These are phyloP conservation scores for Sclerotinia trifoliorum DNA, from an alignment of 2,329 filamentous ascomycete genomes.

Conservation along the genomic window DNA sequence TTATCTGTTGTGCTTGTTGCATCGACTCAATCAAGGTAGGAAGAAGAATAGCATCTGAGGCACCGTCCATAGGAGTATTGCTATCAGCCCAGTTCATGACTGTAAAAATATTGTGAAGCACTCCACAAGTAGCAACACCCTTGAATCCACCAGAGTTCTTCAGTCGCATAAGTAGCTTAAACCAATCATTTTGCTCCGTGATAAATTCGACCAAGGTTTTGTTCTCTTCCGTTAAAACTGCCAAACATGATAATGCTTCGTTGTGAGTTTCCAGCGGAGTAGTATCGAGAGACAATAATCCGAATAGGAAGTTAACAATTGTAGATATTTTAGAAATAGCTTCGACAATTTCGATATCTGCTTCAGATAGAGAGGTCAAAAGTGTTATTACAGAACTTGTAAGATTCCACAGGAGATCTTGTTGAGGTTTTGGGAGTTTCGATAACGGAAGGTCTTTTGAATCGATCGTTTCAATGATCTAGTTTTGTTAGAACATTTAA, in stretches of 20 bases:
- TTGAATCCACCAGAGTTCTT: conserved; percentile 49
- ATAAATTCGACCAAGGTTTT: conserved; percentile 52
- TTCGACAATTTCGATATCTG: conserved; percentile 59
- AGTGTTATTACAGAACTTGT: conserved; percentile 54
- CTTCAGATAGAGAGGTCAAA: conserved; percentile 54
- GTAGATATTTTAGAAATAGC: conserved; percentile 51
- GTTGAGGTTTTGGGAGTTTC: conserved; percentile 53
- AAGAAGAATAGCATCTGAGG: conserved; percentile 52
- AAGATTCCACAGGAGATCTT: conserved; percentile 54
- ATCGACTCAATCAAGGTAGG: conserved; percentile 44
- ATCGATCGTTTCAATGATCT: conserved; percentile 38
- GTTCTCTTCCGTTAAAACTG: conserved; percentile 61
- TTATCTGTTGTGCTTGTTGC: conserved; percentile 28
- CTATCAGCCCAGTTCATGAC: conserved; percentile 54
- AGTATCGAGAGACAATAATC: conserved; percentile 46
- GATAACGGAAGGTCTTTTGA: conserved; percentile 45
- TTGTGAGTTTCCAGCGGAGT: conserved; percentile 44
- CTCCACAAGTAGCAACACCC: conserved; percentile 57
- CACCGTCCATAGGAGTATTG: conserved; percentile 48
- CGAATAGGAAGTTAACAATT: conserved; percentile 55
- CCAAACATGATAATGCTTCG: conserved; percentile 55
- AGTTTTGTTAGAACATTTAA: conserved; percentile 22
- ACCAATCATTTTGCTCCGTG: conserved; percentile 51
- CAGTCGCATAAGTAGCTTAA: conserved; percentile 51
- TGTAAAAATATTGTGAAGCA: conserved; percentile 62